Evolutionary conservation across 352 stramenopile genomes (phyloP), one percentile per base, ranked within the genome.

Genomic region (Thalassiosira mediterranea): DNA sequence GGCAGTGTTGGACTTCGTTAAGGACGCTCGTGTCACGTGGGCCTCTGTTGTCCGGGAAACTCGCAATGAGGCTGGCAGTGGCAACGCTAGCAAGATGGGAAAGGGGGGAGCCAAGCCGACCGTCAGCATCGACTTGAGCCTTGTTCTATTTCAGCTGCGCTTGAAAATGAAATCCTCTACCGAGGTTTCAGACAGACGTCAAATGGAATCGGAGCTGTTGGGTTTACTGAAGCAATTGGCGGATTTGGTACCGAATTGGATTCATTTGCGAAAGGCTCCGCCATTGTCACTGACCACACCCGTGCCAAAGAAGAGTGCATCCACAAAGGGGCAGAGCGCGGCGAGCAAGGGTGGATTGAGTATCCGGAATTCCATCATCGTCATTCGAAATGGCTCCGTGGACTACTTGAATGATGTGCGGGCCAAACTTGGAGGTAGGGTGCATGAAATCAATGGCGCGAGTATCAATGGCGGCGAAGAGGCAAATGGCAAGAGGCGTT

Each of bases 371-470:
- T 63, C 63, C 10, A 49, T 73, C 19, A 64, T 73, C 26, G 25
- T 73, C n/a, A 73, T 73, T 34, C 51, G 63, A 38, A 65, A 63
- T 44, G 63, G 63, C 62, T 23, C 51, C 25, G 49, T 73, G n/a
- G 29, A 73, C 42, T 73, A 73, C 42, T 32, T 7, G 17, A 58
- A 19, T 25, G 51, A 73, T 58, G 63, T 73, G 1, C 52, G 52
- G 0, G 37, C 52, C 1, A 64, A 47, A 10, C 34, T 73, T 11
- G 52, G 51, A 44, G 63, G 63, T 17, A 25, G 25, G 13, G 28
- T 40, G 1, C 26, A 15, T 17, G 19, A 32, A 28, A 19, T 4
- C 17, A 37, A 44, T 11, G 31, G 47, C 17, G 1, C 11, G 25
- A n/a, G 15, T 19, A 61, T 40, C 19, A 34, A 48, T 21, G 13